Conservation (phyloP, 2,329 filamentous ascomycete species). For the Arthrobotrys iridis region DNA sequence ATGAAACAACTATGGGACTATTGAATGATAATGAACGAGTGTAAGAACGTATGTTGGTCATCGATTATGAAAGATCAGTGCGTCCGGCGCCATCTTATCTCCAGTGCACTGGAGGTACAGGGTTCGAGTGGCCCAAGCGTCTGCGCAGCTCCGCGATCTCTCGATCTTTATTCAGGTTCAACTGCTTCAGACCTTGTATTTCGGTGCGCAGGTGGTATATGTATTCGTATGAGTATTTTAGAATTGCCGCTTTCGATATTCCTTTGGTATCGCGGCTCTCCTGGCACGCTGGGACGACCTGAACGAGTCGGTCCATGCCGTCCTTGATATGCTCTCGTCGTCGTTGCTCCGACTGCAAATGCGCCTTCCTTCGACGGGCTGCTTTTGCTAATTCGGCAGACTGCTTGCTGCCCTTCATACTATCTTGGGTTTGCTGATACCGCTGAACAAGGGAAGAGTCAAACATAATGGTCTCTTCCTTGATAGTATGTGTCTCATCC, state of each 20-base stretch:
- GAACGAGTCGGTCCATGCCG: constrained; percentile 58
- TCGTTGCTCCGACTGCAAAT: constrained; percentile 58
- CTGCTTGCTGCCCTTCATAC: constrained; percentile 23
- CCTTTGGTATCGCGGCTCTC: constrained; percentile 55
- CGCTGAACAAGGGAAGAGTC: constrained; percentile 38
- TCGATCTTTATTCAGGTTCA: constrained; percentile 40
- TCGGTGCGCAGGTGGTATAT: constrained; percentile 56
- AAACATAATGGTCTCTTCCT: constrained; percentile 36
- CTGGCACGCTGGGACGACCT: constrained; percentile 57
- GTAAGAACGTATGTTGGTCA: neutral
- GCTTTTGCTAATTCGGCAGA: constrained; percentile 45
- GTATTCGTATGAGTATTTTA: constrained; percentile 58
- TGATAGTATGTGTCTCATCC: constrained; percentile 32
- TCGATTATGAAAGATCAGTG: neutral
- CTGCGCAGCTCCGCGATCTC: constrained; percentile 51
- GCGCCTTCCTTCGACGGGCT: constrained; percentile 56
- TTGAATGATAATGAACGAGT: neutral
- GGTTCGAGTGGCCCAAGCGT: constrained; percentile 28
- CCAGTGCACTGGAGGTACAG: constrained; percentile 34
- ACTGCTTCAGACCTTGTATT: constrained; percentile 36
- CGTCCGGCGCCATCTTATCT: constrained; percentile 15
- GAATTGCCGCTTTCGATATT: constrained; percentile 57
- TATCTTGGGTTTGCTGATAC: constrained; percentile 44
- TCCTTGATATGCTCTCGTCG: constrained; percentile 58
- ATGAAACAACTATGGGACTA: neutral